Conservation (phyloP, 1,284 basidiomycete genomes). For the Schizopora paradoxa region DNA sequence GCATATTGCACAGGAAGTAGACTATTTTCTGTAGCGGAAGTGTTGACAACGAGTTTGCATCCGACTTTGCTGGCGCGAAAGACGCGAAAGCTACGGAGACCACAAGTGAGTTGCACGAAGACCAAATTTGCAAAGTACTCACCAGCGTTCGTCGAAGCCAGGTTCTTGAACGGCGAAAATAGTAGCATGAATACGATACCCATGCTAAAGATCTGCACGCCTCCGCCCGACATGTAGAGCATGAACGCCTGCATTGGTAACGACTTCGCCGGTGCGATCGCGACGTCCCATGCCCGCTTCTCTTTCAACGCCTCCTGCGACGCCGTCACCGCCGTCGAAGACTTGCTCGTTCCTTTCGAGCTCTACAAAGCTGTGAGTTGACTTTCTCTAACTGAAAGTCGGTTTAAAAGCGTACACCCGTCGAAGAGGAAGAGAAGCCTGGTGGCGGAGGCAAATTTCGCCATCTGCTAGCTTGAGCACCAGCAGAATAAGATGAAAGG, state of each 20-base stretch:
- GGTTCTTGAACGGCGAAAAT: conserved; percentile 73
- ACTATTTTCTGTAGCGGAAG: conserved; percentile 62
- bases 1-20: conserved; percentile 64
- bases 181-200: conserved; percentile 90
- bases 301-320: conserved; percentile 68
- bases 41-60: conserved; percentile 47
- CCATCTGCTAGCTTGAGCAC: conserved; percentile 42
- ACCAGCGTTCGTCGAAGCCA: conserved; percentile 74
- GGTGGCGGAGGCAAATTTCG: conserved; percentile 55
- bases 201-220: conserved; percentile 91
- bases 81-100: conserved; percentile 52
- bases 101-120: no score
- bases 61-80: conserved; percentile 51
- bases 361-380: not conserved
- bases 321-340: conserved; percentile 29
- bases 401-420: conserved; percentile 8
- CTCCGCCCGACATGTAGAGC: conserved; percentile 93
- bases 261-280: conserved; percentile 77
- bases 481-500: conserved; percentile 17
- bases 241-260: conserved; percentile 94
- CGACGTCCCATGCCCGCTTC: conserved; percentile 84
- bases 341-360: conserved; percentile 37
- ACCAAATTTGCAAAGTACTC: conserved; percentile 25
- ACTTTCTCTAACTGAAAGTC: conserved; percentile 25
- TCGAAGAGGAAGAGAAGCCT: conserved; percentile 41